Conservation (phyloP, 805 yeast genomes). For the Huiozyma naganishii region DNA sequence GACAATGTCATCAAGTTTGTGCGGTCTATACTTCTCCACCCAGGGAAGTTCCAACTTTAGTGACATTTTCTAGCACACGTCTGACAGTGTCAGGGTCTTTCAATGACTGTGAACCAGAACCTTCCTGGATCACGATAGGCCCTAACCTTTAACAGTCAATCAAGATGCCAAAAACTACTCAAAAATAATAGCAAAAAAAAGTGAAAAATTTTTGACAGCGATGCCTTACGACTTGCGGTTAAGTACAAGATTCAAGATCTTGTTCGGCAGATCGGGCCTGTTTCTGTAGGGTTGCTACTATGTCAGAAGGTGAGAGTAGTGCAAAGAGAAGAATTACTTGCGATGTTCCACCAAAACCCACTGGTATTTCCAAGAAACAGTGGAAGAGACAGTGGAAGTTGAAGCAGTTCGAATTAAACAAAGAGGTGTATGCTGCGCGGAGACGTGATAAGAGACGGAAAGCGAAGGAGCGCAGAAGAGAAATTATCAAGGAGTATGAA, state of each 20-base stretch:
- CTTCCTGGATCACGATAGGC: no score
- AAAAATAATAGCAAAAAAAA: no score
- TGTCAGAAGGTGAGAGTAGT: no score
- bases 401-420: constrained; percentile 49
- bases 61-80: not conserved
- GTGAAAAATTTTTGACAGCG: no score
- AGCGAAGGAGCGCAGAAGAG: constrained; percentile 32
- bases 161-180: not conserved
- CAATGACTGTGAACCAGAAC: no score
- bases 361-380: constrained; percentile 77
- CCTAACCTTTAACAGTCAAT: not conserved
- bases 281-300: no score
- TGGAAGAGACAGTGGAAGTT: constrained; percentile 65
- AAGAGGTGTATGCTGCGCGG: constrained; percentile 45
- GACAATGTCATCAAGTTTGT: constrained; percentile 67
- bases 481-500: constrained; percentile 26
- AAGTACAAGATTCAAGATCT: no score
- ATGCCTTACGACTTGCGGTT: not conserved
- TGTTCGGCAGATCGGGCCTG: no score
- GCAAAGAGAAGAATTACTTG: no score
- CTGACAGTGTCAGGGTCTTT: not conserved
- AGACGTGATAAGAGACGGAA: constrained; percentile 46
- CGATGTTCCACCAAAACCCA: constrained; percentile 42
- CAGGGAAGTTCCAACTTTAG: constrained; percentile 32
- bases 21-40: constrained; percentile 97